Base-by-base conservation (phyloP, 441 rosid genomes). In the Theobroma grandiflorum region DNA sequence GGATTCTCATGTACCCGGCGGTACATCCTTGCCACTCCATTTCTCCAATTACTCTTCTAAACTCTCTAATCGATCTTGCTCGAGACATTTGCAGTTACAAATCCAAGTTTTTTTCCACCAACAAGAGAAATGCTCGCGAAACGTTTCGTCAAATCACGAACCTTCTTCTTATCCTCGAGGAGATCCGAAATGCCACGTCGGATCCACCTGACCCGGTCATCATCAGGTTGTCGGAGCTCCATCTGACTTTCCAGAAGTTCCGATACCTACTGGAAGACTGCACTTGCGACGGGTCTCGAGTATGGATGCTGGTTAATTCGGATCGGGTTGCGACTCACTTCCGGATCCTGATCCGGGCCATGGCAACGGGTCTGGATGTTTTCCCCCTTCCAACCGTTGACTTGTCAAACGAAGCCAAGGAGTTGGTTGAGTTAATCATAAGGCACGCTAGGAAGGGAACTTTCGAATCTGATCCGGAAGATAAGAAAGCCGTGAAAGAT, bases 221-320 rank as follows among this genome's bases (percentile, higher is more conserved):
- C 61, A 70, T 90, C 59, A 72, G 91, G 79, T 85, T 95, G 3
- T 91, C 95, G 6, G 98, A 94, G 94, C 90, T 95, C 63, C 94
- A 94, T 64, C 74, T 91, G 78, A 75, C 88, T 45, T 80, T 93
- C 72, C 96, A 91, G 88, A 91, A 89, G 85, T 73, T 94, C 37
- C 85, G 64, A 35, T 88, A 72, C 82, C 85, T 93, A 71, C 61
- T 94, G 40, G 90, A 93, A 68, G 98, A 94, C 75, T 93, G 94
- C 82, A 85, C 86, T n/a, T 74, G 90, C 38, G 92, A 88, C 3
- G 96, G 93, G 53, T 91, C 94, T 57, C 84, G 92, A 52, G 22
- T 86, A 3, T 92, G 89, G 83, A 91, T 91, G 89, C 80, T 91
- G 79, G 83, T 86, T 84, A 91, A 90, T 55, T 88, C 93, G 35